phyloP scores from a whole-genome alignment of 2,329 filamentous ascomycete species.

The Pseudogymnoascus sp. region DNA sequence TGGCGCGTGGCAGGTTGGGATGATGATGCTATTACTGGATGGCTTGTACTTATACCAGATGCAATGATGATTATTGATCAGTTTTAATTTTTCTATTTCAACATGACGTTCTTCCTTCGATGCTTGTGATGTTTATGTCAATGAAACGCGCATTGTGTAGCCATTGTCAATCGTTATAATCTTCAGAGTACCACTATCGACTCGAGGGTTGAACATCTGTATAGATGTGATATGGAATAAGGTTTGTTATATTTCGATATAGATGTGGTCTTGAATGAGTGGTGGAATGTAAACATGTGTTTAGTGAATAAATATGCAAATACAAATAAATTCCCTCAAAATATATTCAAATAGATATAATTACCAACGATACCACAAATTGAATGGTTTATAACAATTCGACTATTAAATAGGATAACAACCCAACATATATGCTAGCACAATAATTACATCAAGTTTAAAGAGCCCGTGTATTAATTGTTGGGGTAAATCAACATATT shows the following conservation, averaged over 20 bases:
- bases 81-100: not conserved
- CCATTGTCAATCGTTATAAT: not conserved
- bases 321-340: not conserved
- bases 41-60: slow-evolving; percentile 10
- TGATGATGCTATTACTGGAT: slow-evolving; percentile 9
- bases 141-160: not conserved
- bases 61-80: slow-evolving; percentile 9
- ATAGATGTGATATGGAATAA: not conserved
- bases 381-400: not conserved
- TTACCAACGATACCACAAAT: not conserved
- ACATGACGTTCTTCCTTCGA: not conserved
- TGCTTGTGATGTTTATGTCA: not conserved
- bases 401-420: not conserved
- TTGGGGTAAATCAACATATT: not conserved
- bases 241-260: not conserved
- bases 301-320: not conserved
- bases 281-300: not conserved
- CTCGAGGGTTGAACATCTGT: not conserved
- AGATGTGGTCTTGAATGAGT: not conserved
- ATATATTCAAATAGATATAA: not conserved
- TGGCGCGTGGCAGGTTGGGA: slow-evolving; percentile 7
- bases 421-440: not conserved
- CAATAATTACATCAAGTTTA: not conserved
- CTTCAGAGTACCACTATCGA: not conserved
- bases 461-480: no score